Conservation (phyloP, 306 rosid species). For the Pachyrhizus erosus region DNA sequence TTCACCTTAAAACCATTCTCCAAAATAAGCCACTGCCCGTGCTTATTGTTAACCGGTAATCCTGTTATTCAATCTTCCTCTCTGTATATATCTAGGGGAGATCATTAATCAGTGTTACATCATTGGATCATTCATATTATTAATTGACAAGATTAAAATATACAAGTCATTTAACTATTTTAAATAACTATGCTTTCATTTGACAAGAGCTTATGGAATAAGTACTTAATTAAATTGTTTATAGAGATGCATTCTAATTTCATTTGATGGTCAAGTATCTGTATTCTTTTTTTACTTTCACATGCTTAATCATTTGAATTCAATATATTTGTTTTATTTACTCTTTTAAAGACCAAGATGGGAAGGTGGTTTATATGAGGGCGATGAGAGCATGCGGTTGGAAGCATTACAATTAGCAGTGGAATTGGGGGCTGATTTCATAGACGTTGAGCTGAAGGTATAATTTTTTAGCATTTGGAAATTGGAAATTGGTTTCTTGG, state of each 20-base stretch:
- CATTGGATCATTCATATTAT: no score
- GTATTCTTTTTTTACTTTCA: background rate
- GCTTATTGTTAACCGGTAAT: background rate
- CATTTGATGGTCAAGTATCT: background rate
- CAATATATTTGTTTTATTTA: background rate
- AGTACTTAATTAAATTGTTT: no score
- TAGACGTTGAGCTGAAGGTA: conserved; percentile 56
- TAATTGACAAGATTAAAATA: no score
- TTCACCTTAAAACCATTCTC: conserved; percentile 49
- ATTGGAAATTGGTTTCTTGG: background rate
- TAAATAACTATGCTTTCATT: no score
- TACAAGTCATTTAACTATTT: no score
- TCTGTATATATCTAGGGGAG: no score
- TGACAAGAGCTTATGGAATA: no score
- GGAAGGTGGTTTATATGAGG: conserved; percentile 21
- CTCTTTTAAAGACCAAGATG: conserved; percentile 37
- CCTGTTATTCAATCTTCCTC: background rate
- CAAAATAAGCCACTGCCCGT: conserved; percentile 46
- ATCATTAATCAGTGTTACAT: no score
- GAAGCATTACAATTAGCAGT: conserved; percentile 45
- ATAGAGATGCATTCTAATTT: no score
- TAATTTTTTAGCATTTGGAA: background rate
- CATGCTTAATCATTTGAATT: background rate
- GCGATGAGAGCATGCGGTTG: conserved; percentile 40
- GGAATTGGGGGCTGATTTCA: conserved; percentile 59